Evolutionary conservation across 1,284 basidiomycete genomes (phyloP).

Genomic region (Heterobasidion irregulare): DNA sequence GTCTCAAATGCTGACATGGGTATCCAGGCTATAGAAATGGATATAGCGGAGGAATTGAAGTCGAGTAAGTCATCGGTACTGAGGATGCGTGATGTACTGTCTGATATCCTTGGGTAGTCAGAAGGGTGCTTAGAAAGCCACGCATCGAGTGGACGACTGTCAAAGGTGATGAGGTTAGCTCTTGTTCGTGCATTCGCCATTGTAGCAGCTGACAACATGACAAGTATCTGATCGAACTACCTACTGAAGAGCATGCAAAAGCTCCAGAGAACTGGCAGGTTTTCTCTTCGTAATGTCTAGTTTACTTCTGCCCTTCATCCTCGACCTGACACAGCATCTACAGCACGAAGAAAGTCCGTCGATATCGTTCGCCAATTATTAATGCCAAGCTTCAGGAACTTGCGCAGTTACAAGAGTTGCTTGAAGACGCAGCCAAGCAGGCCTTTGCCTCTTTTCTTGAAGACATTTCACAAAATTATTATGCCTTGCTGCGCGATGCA

Average conservation of each 20-base stretch:
- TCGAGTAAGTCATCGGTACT: constrained; percentile 35
- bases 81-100: constrained; percentile 1
- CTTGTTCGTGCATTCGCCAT: neutral
- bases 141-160: constrained; percentile 70
- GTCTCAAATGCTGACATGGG: constrained; percentile 47
- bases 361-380: constrained; percentile 81
- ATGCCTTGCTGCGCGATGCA: constrained; percentile 61
- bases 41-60: constrained; percentile 72
- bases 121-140: constrained; percentile 69
- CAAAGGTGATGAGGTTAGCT: constrained; percentile 60
- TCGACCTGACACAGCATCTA: constrained; percentile 5
- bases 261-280: constrained; percentile 80
- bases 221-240: constrained; percentile 80
- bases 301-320: too few species aligned
- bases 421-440: constrained; percentile 57
- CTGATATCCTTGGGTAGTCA: constrained; percentile 34
- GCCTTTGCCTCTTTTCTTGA: constrained; percentile 66
- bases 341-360: constrained; percentile 68
- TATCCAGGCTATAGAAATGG: constrained; percentile 58
- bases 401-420: constrained; percentile 71
- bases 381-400: constrained; percentile 63
- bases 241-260: constrained; percentile 60
- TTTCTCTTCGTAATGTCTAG: constrained; percentile 52
- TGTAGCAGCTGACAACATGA: neutral
- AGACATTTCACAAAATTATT: constrained; percentile 61